Evolutionary conservation across 2,329 filamentous ascomycete species (phyloP), one percentile per base, ranked within the genome.

Genomic region (Colletotrichum lentis): DNA sequence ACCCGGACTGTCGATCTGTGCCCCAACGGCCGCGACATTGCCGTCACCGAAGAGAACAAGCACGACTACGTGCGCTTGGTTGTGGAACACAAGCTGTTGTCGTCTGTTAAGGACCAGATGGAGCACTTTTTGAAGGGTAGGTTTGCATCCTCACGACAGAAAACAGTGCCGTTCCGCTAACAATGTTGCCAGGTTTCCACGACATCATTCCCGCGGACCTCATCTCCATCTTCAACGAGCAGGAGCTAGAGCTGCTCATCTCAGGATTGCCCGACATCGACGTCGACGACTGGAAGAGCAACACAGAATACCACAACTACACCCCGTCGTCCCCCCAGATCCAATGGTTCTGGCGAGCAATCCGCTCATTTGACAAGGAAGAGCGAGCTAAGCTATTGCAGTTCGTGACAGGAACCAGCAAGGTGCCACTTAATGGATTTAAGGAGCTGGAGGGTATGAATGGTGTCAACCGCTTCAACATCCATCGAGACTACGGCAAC

Each of bases 391-490:
- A 99, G 81, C 84, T 99, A 70, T 86, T 99, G 52, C 96, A 99
- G 76, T 99, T 99, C 78, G 96, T 99, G 72, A 99, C 96, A 1
- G 96, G 96, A 77, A 99, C 96, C 20, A 96, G 92, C 79, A 99
- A 99, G 82, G 96, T 99, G 54, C 96, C 96, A 46, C 88, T 99
- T 57, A 99, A 99, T 74, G 96, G 96, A 14, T 99, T 99, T 86
- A 97, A 97, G 82, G 96, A 99, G 80, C 87, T 99, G 7, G 96
- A 99, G 82, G 96, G 96, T 72, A 99, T 99, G 96, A 98, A 99
- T 76, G 96, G 96, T 46, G 90, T 98, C 78, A 97, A 92, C 80
- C 90, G 93, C 72, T 99, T 99, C 89, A 99, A 98, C 79, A 98
- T 99, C 71, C 96, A 99, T 78, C 93, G 96, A 72, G 96, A 98